Conservation (phyloP, 73 alveolate genomes). For the Diophrys sp. region DNA sequence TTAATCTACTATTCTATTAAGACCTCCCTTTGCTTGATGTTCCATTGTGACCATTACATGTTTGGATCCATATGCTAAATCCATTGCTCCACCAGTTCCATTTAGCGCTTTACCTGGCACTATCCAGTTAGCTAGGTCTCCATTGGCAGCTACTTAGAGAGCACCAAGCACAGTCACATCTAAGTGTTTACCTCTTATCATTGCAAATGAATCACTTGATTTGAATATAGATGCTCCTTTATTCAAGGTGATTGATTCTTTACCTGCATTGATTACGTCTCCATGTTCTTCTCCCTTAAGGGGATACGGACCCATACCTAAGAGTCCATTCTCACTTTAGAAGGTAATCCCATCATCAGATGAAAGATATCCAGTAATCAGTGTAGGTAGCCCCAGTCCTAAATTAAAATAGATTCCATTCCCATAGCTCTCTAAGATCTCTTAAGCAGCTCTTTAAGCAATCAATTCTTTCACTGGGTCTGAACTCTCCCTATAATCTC, state of each 20-base stretch:
- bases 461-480: conserved; percentile 36
- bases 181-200: conserved; percentile 80
- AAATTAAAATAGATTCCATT: conserved; percentile 79
- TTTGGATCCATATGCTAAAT: conserved; percentile 57
- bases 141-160: conserved; percentile 64
- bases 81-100: conserved; percentile 86
- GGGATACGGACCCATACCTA: conserved; percentile 91
- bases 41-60: conserved; percentile 64
- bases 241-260: conserved; percentile 72
- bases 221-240: conserved; percentile 79
- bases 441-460: conserved; percentile 73
- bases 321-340: conserved; percentile 89
- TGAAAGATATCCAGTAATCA: conserved; percentile 58
- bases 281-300: conserved; percentile 65
- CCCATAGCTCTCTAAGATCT: conserved; percentile 33
- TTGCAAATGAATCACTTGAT: conserved; percentile 77
- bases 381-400: conserved; percentile 91
- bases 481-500: neutral
- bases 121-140: conserved; percentile 92
- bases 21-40: conserved; percentile 56
- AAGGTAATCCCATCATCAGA: conserved; percentile 49
- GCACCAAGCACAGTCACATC: conserved; percentile 71
- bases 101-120: conserved; percentile 86
- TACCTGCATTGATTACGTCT: conserved; percentile 81
- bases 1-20: conserved; percentile 37